Evolutionary conservation across 2,329 filamentous ascomycete genomes (phyloP).

Genomic region (Aspergillus ochraceus): DNA sequence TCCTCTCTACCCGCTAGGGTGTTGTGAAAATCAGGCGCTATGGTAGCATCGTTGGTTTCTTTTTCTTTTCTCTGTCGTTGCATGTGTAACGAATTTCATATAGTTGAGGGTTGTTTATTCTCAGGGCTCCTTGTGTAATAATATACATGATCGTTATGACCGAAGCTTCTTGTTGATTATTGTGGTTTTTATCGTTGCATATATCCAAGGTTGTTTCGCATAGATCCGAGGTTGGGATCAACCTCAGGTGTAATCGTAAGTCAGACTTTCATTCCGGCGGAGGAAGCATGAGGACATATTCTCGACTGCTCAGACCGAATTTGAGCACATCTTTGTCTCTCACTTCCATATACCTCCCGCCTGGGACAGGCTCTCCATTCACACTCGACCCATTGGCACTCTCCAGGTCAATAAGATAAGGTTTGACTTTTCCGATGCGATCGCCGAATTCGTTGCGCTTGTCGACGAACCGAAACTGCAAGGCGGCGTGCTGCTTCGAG

Average conservation of each 20-base stretch:
- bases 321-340: constrained; percentile 84
- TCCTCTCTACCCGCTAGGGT: neutral
- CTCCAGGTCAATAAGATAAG: constrained; percentile 90
- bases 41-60: neutral
- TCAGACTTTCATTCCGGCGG: constrained; percentile 26
- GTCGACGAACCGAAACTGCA: constrained; percentile 86
- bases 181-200: neutral
- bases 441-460: constrained; percentile 86
- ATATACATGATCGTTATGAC: constrained; percentile 8
- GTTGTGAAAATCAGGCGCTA: neutral
- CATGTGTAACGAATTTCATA: neutral
- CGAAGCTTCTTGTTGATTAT: neutral
- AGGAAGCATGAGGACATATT: constrained; percentile 92
- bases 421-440: constrained; percentile 73
- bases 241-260: neutral
- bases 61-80: neutral
- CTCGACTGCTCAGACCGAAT: constrained; percentile 83
- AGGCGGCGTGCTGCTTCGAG: constrained; percentile 91
- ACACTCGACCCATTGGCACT: constrained; percentile 87
- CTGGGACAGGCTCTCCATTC: constrained; percentile 72
- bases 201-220: neutral
- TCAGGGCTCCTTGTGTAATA: constrained; percentile 3
- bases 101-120: neutral
- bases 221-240: neutral
- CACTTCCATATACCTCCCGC: constrained; percentile 80